Conservation (phyloP, 2,329 filamentous ascomycete genomes). For the Pseudogymnoascus sp. region DNA sequence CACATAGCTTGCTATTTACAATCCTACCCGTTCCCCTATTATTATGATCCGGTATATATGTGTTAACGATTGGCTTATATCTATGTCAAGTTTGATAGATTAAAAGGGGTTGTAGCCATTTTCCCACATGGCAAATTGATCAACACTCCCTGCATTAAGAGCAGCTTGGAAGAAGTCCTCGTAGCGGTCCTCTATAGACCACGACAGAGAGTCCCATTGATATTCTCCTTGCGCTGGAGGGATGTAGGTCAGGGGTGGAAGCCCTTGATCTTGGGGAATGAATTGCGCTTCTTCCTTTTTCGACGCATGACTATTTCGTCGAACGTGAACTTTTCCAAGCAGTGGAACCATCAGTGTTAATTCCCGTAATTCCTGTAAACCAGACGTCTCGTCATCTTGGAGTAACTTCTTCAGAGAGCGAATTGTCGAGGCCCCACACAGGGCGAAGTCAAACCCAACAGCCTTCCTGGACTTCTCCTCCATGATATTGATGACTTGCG, state of each 20-base stretch:
- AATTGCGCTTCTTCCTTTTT: background rate
- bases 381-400: slow-evolving; percentile 11
- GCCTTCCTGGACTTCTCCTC: slow-evolving; percentile 12
- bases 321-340: slow-evolving; percentile 17
- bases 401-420: slow-evolving; percentile 15
- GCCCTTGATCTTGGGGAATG: background rate
- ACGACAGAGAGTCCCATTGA: slow-evolving; percentile 14
- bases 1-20: too few species aligned
- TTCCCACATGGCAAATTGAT: slow-evolving; percentile 12
- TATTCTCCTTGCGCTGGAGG: slow-evolving; percentile 4
- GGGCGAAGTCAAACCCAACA: slow-evolving; percentile 10
- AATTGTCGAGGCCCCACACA: slow-evolving; percentile 11
- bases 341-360: slow-evolving; percentile 16
- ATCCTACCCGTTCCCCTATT: background rate
- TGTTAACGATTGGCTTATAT: background rate
- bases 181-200: slow-evolving; percentile 14
- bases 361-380: slow-evolving; percentile 10
- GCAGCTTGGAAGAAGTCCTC: slow-evolving; percentile 15
- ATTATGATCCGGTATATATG: background rate
- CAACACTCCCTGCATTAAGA: slow-evolving; percentile 10
- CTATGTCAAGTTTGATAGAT: background rate
- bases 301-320: slow-evolving; percentile 12
- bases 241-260: background rate
- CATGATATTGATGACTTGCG: slow-evolving; percentile 16
- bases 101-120: slow-evolving; percentile 2